Evolutionary conservation across 164 flowering plant species (phyloP), one percentile per base, ranked within the genome.

Genomic region (Vitis cinerea): DNA sequence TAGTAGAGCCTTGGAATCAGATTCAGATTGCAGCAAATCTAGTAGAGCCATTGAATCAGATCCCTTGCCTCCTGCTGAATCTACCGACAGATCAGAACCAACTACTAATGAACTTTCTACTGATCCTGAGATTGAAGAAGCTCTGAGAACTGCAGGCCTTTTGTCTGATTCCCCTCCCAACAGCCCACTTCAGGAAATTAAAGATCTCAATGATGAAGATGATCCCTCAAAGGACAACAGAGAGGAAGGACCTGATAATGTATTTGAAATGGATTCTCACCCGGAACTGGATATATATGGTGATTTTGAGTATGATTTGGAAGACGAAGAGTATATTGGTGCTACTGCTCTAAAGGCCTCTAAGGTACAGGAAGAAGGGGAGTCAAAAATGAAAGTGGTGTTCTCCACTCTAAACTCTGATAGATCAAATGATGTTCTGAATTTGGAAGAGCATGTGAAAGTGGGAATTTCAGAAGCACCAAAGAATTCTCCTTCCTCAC

Each of bases 281-380:
- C 79, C 88, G 19, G 97, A 90, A 19, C 72, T 85, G 63, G 97
- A 93, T 78, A 93, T 91, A 63, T 93, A 90, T 82, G 97, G 99
- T 62, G 98, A 91, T 80, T 91, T 90, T 69, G 98, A 90, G 77
- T 90, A 92, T 84, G 88, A 84, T 74, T 71, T 92, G 74, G 95
- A 88, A 54, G 92, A 84, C 71, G 90, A 88, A 57, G 93, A 91
- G 74, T 87, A 80, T 65, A 79, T 87, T 66, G 89, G 84, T 71
- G 74, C 71, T 15, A 65, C 59, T 73, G 75, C 86, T 64, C 47
- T 66, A 19, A 81, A 66, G 59, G 78, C 67, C n/a, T 74, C 87
- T 14, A 80, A 77, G 59, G 68, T 30, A 59, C 86, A 74, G 8
- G 92, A 85, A 72, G 91, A 79, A 73, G 72, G 68, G 66, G 80